Evolutionary conservation across 148 eudicot species (phyloP).

Genomic region (Rhododendron ovatum): DNA sequence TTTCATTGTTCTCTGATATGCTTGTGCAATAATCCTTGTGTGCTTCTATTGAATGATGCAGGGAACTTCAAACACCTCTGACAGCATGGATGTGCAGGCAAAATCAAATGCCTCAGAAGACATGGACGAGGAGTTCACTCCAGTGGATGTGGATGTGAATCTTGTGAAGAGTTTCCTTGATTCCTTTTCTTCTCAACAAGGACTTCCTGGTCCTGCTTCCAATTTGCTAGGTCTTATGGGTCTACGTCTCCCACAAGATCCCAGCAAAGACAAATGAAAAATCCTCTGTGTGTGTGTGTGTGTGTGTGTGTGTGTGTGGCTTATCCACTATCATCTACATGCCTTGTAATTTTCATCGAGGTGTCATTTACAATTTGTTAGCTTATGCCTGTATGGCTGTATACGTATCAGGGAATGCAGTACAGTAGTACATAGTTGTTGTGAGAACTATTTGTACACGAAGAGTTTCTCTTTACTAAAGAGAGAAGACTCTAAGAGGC

Average conservation of each 20-base stretch:
- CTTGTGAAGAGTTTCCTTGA: slow-evolving; percentile 85
- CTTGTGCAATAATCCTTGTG: background rate
- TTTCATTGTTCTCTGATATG: background rate
- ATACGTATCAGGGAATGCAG: background rate
- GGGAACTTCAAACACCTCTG: background rate
- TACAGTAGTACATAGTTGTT: background rate
- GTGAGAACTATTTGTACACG: background rate
- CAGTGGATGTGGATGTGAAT: slow-evolving; percentile 89
- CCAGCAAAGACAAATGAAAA: slow-evolving; percentile 26
- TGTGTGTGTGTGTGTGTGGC: background rate
- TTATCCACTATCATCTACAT: background rate
- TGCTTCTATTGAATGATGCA: background rate
- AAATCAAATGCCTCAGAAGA: slow-evolving; percentile 43
- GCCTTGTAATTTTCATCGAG: background rate
- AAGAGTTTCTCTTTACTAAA: background rate
- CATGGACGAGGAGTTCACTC: slow-evolving; percentile 71
- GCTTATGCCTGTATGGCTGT: background rate
- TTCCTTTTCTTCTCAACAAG: slow-evolving; percentile 89
- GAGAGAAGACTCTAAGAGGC: background rate
- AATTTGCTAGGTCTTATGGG: slow-evolving; percentile 96
- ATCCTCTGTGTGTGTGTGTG: no score
- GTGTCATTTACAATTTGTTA: background rate
- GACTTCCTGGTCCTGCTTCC: slow-evolving; percentile 94
- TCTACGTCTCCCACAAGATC: slow-evolving; percentile 61
- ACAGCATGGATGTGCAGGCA: slow-evolving; percentile 37